Evolutionary conservation across 441 rosid species (phyloP), one percentile per base, ranked within the genome.

Genomic region (Erodium texanum): DNA sequence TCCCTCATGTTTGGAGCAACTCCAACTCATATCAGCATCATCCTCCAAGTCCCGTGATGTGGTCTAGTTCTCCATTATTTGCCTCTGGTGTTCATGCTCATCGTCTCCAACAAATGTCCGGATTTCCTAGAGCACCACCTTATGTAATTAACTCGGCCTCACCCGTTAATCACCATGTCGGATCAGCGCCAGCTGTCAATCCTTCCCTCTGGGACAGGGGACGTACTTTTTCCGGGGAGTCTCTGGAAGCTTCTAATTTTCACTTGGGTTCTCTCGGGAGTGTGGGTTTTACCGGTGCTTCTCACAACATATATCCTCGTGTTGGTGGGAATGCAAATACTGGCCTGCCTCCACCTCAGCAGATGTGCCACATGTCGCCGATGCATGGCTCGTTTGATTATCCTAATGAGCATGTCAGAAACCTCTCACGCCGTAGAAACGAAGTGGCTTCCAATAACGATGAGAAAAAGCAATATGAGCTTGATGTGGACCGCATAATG

Each of bases 381-480:
- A 75, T 83, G 77, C 78, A 81, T 7, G 75, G 71, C 62, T 82
- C 88, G 45, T 81, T 84, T 74, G 93, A 84, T 69, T 79, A 81
- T 29, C 83, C 87, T 5, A 80, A 75, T 74, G 93, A 85, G 66
- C 85, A 86, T 68, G 80, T 76, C 68, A 81, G 87, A 68, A 85
- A 78, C 72, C 78, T 82, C 64, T 82, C 88, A 52, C 80, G 82
- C 76, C 85, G 90, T 29, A 82, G 90, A 74, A 87, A 77, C 70
- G 93, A 85, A 64, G 76, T 82, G 34, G 77, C 81, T 79, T 75
- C 88, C 64, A 82, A 76, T 73, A 78, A 79, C 66, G 84, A 81
- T 72, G 90, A 85, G 74, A 87, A 83, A 78, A 87, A 78, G 73
- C 86, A 77, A 52, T 87, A 76, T 76, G 90, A 87, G 77, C 88